These are phyloP conservation scores for Castanopsis chinensis DNA, from an alignment of 306 rosid genomes.

Conservation along the genomic window DNA sequence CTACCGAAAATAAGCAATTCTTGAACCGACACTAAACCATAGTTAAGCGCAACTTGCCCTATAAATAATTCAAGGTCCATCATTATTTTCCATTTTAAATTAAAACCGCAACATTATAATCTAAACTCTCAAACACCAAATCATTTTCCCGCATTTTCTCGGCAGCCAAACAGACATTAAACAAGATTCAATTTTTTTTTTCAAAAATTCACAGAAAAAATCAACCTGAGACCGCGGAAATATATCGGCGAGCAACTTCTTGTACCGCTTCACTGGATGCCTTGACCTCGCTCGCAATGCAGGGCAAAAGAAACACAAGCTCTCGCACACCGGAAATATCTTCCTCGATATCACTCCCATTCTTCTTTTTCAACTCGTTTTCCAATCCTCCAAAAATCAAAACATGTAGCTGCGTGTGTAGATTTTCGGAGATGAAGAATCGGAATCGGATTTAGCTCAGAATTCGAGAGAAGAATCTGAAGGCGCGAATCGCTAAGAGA, in stretches of 20 bases:
- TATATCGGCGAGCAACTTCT: constrained; percentile 70
- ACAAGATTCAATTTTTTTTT: too few relatives aligned
- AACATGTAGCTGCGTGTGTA: too few relatives aligned
- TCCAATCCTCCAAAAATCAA: background rate
- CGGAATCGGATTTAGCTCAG: background rate
- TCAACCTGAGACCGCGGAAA: constrained; percentile 67
- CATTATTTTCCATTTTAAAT: too few relatives aligned
- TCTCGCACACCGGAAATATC: constrained; percentile 75
- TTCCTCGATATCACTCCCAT: constrained; percentile 75
- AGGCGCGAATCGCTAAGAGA: constrained; percentile 34
- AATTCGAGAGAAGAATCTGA: background rate
- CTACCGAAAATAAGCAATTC: too few relatives aligned
- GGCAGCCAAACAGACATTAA: too few relatives aligned
- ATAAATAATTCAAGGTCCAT: too few relatives aligned
- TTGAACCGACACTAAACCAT: too few relatives aligned
- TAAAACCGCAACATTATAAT: too few relatives aligned
- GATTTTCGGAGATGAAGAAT: background rate
- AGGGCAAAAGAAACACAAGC: constrained; percentile 79
- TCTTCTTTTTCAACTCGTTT: background rate
- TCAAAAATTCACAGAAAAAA: background rate
- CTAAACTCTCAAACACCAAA: too few relatives aligned
- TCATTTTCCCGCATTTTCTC: too few relatives aligned
- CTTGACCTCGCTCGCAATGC: constrained; percentile 70
- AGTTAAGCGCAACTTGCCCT: too few relatives aligned
- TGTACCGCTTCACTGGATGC: constrained; percentile 83